Evolutionary conservation across 208 protist genomes (phyloP).

Genomic region (Trichomonas tenax): DNA sequence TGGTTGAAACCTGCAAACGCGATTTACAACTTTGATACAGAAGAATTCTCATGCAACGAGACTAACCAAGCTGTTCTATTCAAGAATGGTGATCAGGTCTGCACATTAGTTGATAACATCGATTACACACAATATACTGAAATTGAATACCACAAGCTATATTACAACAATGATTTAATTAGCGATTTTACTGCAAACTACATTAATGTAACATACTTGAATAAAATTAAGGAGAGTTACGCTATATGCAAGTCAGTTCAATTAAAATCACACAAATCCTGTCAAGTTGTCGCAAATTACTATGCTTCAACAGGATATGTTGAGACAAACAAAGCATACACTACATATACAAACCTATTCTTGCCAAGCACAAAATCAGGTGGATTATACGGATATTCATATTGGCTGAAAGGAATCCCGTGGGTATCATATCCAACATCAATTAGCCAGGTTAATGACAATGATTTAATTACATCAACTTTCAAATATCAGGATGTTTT

Average conservation of each 20-base stretch:
- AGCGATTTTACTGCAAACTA: neutral
- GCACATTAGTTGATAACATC: neutral
- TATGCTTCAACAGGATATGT: neutral
- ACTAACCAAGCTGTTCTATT: neutral
- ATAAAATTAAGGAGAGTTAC: neutral
- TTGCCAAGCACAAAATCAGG: neutral
- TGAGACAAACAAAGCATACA: neutral
- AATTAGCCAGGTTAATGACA: neutral
- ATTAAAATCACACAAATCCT: neutral
- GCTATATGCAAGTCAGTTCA: neutral
- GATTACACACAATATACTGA: neutral
- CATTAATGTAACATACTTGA: neutral
- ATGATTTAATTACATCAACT: neutral
- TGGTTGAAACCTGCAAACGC: neutral
- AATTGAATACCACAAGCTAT: neutral
- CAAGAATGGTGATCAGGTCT: neutral
- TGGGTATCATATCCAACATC: neutral
- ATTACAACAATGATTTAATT: neutral
- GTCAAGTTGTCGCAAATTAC: neutral
- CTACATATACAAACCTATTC: neutral
- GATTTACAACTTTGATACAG: neutral
- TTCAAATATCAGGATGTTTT: neutral
- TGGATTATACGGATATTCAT: neutral
- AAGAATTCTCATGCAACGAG: neutral
- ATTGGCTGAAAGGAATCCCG: neutral